Evolutionary conservation across 345 rosid genomes (phyloP).

Genomic region (Populus ilicifolia): DNA sequence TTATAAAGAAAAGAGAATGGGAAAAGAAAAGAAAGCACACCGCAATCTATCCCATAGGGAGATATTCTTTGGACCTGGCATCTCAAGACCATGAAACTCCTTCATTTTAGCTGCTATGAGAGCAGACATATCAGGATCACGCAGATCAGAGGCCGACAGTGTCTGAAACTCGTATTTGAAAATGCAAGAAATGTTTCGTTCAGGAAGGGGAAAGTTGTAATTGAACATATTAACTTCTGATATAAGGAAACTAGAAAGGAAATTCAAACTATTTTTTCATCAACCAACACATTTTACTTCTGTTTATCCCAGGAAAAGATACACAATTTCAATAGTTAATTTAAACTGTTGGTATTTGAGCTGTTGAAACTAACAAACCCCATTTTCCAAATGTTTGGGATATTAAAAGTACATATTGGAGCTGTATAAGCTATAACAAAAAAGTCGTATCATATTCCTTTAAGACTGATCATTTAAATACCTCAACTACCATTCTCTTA

Average conservation of each 20-base stretch:
- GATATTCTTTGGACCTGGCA: constrained; percentile 26
- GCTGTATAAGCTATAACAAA: too few relatives aligned
- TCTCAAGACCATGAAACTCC: constrained; percentile 33
- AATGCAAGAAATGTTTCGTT: neutral
- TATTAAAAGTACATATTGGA: neutral
- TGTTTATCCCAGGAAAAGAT: neutral
- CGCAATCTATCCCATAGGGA: constrained; percentile 23
- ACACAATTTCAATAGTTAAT: neutral
- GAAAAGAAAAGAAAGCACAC: constrained; percentile 16
- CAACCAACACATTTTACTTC: neutral
- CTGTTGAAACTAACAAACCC: neutral
- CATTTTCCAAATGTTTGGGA: neutral
- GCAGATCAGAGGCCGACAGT: constrained; percentile 28
- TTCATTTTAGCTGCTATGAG: constrained; percentile 29
- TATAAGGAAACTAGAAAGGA: neutral
- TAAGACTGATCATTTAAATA: neutral
- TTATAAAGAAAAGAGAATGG: neutral
- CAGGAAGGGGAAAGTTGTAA: neutral
- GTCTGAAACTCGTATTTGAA: constrained; percentile 17
- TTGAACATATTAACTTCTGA: neutral
- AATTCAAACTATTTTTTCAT: neutral
- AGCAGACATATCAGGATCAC: constrained; percentile 22
- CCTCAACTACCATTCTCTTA: neutral
- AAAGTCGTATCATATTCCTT: neutral
- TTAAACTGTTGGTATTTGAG: neutral